Conservation (phyloP, 75 land plant genomes). For the Picea glauca region DNA sequence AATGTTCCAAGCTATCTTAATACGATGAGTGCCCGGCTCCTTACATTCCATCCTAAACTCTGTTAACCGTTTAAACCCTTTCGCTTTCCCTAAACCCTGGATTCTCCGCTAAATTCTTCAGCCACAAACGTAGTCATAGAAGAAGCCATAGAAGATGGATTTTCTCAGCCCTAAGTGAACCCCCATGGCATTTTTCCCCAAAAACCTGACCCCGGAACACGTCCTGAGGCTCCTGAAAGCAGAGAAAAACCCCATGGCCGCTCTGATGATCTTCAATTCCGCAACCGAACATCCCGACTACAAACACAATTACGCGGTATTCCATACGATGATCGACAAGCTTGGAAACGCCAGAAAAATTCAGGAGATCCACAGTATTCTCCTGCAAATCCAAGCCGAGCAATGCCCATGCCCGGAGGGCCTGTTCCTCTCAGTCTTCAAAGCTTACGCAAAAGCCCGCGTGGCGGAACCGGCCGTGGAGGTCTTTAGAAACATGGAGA, state of each 20-base stretch:
- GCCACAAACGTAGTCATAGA: too few species aligned
- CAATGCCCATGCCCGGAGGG: constrained; percentile 39
- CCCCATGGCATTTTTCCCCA: constrained; percentile 7
- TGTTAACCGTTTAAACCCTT: too few species aligned
- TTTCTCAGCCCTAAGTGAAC: too few species aligned
- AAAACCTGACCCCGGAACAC: constrained; percentile 15
- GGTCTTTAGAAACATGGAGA: constrained; percentile 38
- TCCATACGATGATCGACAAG: constrained; percentile 21
- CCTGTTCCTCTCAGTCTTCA: constrained; percentile 39
- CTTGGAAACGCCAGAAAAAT: constrained; percentile 40
- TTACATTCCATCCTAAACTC: too few species aligned
- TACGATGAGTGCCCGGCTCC: too few species aligned
- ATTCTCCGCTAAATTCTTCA: too few species aligned
- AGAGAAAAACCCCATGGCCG: constrained; percentile 21
- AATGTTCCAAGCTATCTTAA: too few species aligned
- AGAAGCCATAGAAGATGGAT: too few species aligned
- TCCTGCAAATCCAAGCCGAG: constrained; percentile 20
- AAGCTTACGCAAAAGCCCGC: constrained; percentile 29
- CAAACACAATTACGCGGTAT: constrained; percentile 26
- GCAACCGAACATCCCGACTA: constrained; percentile 24
- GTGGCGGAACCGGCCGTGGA: constrained; percentile 43
- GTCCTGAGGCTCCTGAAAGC: constrained; percentile 33
- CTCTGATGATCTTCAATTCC: constrained; percentile 47
- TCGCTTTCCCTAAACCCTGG: too few species aligned
- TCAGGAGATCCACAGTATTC: constrained; percentile 20